These are phyloP conservation scores for Diaporthe caulivora DNA, from an alignment of 2,329 filamentous ascomycete genomes.

Conservation along the genomic window DNA sequence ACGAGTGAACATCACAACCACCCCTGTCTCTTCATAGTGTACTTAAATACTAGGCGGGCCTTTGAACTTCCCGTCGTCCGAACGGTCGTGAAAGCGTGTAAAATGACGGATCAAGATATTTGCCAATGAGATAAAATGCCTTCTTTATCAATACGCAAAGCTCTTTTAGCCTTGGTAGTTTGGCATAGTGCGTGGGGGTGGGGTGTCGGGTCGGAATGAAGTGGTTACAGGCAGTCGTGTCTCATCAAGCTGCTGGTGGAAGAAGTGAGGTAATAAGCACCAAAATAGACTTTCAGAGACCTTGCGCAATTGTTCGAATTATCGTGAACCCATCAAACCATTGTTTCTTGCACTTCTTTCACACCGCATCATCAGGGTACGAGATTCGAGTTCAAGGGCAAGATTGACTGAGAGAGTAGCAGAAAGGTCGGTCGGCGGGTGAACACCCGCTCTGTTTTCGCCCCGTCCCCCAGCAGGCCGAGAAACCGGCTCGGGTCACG, in stretches of 20 bases:
- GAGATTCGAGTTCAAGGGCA: background rate
- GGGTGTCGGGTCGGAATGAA: background rate
- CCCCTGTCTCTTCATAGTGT: background rate
- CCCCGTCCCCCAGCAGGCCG: background rate
- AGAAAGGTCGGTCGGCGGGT: background rate
- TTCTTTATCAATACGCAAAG: background rate
- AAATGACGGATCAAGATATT: background rate
- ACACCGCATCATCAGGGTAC: too few species aligned
- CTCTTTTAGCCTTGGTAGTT: background rate
- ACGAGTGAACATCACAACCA: background rate
- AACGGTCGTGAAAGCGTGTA: background rate
- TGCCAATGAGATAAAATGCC: background rate
- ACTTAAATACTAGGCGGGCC: background rate
- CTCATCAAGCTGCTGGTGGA: background rate
- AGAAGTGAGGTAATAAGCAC: too few species aligned
- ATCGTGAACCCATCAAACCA: too few species aligned
- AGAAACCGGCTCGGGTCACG: slow-evolving; percentile 6
- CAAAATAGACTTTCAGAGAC: too few species aligned
- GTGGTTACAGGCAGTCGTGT: background rate
- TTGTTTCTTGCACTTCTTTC: too few species aligned
- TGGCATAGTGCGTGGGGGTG: background rate
- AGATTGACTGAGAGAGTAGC: background rate
- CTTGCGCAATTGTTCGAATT: too few species aligned
- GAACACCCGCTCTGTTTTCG: background rate
- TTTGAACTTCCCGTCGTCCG: background rate